Evolutionary conservation across 1,284 basidiomycete species (phyloP).

Genomic region (Rhodofomes roseus): DNA sequence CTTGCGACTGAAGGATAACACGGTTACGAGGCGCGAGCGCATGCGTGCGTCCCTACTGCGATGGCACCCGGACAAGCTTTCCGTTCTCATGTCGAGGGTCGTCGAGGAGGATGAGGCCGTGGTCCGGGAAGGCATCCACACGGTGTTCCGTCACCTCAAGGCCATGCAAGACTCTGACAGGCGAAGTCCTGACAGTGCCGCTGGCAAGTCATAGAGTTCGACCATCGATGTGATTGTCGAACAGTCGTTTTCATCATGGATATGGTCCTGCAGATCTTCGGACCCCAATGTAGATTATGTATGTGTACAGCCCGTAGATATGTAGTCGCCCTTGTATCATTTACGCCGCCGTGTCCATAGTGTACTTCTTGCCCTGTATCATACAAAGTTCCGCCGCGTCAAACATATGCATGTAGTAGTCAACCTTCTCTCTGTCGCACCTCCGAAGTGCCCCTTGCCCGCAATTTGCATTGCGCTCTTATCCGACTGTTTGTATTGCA

Average conservation of each 20-base stretch:
- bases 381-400: no score
- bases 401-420: no score
- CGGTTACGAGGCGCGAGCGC: constrained; percentile 43
- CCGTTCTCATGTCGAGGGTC: constrained; percentile 46
- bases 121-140: constrained; percentile 42
- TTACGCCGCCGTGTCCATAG: background rate
- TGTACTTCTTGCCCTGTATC: background rate
- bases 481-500: no score
- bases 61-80: constrained; percentile 76
- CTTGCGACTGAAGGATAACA: constrained; percentile 38
- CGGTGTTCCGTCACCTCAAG: constrained; percentile 31
- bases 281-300: no score
- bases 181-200: background rate
- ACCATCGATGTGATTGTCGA: background rate
- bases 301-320: no score
- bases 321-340: background rate
- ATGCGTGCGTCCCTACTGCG: constrained; percentile 56
- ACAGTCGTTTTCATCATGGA: no score
- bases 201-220: background rate
- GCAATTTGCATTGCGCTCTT: no score
- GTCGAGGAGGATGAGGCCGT: constrained; percentile 44
- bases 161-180: constrained; percentile 25
- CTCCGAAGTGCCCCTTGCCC: no score
- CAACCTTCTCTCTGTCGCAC: no score
- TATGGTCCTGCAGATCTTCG: no score